Conservation (phyloP, 2,329 filamentous ascomycete species). For the Verticillium zaregamsianum region DNA sequence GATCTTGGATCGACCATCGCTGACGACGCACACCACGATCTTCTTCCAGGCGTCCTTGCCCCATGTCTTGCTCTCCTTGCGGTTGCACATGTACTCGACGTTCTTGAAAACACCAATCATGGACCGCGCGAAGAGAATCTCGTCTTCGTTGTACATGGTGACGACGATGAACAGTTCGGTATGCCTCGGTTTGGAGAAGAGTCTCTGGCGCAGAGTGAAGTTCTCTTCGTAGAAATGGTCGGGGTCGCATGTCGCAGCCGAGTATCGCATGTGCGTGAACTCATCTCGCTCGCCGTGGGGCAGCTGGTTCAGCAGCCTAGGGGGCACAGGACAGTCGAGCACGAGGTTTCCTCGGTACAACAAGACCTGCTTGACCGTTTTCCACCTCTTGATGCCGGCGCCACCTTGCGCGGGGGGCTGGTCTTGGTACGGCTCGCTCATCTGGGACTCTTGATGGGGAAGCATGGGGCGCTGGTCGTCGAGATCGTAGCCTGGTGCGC, state of each 20-base stretch:
- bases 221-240: slow-evolving; percentile 82
- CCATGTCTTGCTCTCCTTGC: slow-evolving; percentile 94
- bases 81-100: slow-evolving; percentile 95
- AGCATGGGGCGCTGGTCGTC: slow-evolving; percentile 77
- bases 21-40: slow-evolving; percentile 97
- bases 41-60: slow-evolving; percentile 99
- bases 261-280: slow-evolving; percentile 88
- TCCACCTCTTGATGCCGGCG: slow-evolving; percentile 78
- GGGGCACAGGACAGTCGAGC: slow-evolving; percentile 92
- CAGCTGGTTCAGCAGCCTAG: slow-evolving; percentile 79
- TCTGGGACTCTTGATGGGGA: slow-evolving; percentile 50
- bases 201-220: slow-evolving; percentile 84
- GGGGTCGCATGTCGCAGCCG: slow-evolving; percentile 91
- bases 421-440: slow-evolving; percentile 41
- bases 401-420: slow-evolving; percentile 33
- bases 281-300: slow-evolving; percentile 91
- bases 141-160: slow-evolving; percentile 99
- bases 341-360: slow-evolving; percentile 96
- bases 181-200: slow-evolving; percentile 88
- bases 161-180: slow-evolving; percentile 95
- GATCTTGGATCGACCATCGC: slow-evolving; percentile 95
- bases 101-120: slow-evolving; percentile 99
- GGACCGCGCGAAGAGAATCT: slow-evolving; percentile 89
- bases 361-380: slow-evolving; percentile 98
- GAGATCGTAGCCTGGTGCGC: slow-evolving; percentile 57